phyloP scores from a whole-genome alignment of 176 grass and related monocot genomes.

The Coix lacrymajobi region DNA sequence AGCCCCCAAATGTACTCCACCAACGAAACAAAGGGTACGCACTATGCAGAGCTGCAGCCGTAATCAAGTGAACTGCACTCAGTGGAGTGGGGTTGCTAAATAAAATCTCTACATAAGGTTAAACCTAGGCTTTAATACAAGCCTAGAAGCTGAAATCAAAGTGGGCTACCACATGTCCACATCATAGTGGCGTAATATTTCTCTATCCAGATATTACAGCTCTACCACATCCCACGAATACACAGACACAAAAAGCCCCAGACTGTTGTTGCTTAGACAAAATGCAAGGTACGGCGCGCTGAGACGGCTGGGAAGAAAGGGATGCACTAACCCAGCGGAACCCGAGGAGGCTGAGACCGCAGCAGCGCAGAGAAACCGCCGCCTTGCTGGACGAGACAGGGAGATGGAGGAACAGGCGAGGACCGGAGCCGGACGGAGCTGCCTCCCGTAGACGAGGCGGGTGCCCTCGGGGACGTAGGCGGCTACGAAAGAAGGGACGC shows the following conservation, averaged over 20 bases:
- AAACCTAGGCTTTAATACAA: not conserved
- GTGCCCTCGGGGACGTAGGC: constrained; percentile 34
- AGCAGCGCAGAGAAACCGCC: not conserved
- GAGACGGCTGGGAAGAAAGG: not conserved
- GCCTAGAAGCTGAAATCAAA: not conserved
- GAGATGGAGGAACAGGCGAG: not conserved
- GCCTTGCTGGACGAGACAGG: not conserved
- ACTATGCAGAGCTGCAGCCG: not conserved
- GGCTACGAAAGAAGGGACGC: not conserved
- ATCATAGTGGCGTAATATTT: not conserved
- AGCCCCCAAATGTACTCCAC: not conserved
- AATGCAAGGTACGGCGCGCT: not conserved
- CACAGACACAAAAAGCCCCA: not conserved
- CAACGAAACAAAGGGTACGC: not conserved
- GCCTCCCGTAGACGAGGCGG: constrained; percentile 46
- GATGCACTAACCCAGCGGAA: constrained; percentile 53
- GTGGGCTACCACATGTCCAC: not conserved
- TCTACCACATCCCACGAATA: not conserved
- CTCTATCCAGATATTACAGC: not conserved
- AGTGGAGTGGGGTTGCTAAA: not conserved
- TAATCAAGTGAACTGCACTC: not conserved
- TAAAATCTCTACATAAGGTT: not conserved
- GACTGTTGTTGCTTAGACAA: not conserved
- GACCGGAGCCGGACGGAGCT: constrained; percentile 44
- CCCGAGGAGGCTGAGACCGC: constrained; percentile 42